Conservation (phyloP, 1,284 basidiomycete species). For the Puccinia triticina region DNA sequence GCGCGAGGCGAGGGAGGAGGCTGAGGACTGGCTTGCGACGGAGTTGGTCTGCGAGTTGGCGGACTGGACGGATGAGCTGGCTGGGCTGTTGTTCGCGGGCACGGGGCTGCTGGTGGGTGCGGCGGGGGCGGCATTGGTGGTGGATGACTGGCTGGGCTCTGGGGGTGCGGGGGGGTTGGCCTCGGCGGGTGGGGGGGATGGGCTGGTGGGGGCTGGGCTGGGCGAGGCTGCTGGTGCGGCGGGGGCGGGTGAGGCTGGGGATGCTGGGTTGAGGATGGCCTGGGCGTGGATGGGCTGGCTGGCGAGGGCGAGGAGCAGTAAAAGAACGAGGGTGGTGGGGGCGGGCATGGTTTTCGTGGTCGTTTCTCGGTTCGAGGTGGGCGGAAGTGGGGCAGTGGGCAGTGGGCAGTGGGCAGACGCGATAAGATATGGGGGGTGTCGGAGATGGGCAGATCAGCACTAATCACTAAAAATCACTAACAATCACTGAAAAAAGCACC, state of each 20-base stretch:
- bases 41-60: background rate
- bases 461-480: too few relatives aligned
- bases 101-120: background rate
- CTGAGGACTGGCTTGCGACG: background rate
- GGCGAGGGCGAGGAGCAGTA: background rate
- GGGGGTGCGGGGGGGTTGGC: background rate
- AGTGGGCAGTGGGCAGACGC: too few relatives aligned
- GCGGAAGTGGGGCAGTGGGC: too few relatives aligned
- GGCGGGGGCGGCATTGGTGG: background rate
- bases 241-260: background rate
- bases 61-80: background rate
- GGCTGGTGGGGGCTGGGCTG: background rate
- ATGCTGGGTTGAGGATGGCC: background rate
- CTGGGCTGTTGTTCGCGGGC: background rate
- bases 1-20: background rate
- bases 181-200: background rate
- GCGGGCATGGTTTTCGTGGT: background rate
- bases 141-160: background rate
- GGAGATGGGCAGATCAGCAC: too few relatives aligned
- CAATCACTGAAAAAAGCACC: too few relatives aligned
- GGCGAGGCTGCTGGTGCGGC: background rate
- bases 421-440: too few relatives aligned
- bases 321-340: background rate
- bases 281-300: background rate
- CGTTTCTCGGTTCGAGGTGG: too few relatives aligned